phyloP scores from a whole-genome alignment of 495 filamentous ascomycete genomes.

The Aspergillus carlsbadensis region DNA sequence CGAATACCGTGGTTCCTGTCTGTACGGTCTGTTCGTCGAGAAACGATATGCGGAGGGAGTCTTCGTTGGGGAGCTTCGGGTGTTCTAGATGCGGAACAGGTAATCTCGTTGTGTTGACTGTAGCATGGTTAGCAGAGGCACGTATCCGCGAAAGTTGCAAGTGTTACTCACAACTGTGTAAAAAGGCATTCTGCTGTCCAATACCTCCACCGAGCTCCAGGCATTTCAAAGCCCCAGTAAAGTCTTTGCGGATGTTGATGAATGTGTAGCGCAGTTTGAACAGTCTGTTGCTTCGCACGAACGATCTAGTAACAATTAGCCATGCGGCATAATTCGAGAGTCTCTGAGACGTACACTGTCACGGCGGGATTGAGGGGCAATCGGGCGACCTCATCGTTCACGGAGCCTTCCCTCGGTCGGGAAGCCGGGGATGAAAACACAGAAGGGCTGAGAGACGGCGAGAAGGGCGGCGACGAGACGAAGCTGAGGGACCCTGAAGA shows the following conservation, averaged over 20 bases:
- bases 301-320: conserved; percentile 29
- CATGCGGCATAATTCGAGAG: neutral
- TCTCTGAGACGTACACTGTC: conserved; percentile 34
- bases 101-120: conserved; percentile 42
- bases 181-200: conserved; percentile 40
- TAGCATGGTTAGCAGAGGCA: neutral
- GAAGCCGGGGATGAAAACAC: conserved; percentile 32
- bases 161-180: conserved; percentile 40
- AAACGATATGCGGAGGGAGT: conserved; percentile 41
- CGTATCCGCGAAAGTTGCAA: neutral
- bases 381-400: conserved; percentile 39
- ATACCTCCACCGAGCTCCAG: conserved; percentile 41
- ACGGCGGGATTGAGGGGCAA: conserved; percentile 37
- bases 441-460: conserved; percentile 24
- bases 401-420: conserved; percentile 32
- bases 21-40: conserved; percentile 48
- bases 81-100: conserved; percentile 49
- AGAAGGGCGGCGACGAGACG: conserved; percentile 26
- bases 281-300: conserved; percentile 36
- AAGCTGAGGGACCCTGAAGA: conserved; percentile 39
- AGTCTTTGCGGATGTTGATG: conserved; percentile 45
- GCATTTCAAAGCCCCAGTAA: conserved; percentile 36
- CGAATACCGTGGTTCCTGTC: conserved; percentile 39
- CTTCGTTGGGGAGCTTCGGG: conserved; percentile 36
- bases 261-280: conserved; percentile 45